phyloP scores from a whole-genome alignment of 345 rosid species.

The Pistacia vera region DNA sequence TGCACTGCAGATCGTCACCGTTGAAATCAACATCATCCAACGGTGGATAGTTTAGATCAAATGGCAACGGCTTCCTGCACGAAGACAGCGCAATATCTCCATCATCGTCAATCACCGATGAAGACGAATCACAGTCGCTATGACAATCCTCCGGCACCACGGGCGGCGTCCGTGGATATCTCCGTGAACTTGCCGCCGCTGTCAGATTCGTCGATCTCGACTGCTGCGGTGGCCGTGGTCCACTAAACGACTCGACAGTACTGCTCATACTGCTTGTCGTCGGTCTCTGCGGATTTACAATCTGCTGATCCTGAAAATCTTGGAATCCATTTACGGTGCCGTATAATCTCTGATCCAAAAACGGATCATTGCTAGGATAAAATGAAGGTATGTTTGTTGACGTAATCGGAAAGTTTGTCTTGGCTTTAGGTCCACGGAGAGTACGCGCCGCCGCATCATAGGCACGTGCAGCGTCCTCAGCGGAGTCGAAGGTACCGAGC shows the following conservation, averaged over 20 bases:
- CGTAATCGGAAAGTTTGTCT: slow-evolving; percentile 67
- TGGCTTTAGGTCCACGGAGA: slow-evolving; percentile 90
- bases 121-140: slow-evolving; percentile 94
- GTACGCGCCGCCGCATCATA: slow-evolving; percentile 82
- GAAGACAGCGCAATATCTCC: slow-evolving; percentile 55
- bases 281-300: slow-evolving; percentile 60
- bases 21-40: slow-evolving; percentile 60
- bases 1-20: slow-evolving; percentile 77
- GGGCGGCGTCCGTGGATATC: slow-evolving; percentile 67
- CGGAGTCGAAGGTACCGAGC: slow-evolving; percentile 95
- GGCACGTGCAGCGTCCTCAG: slow-evolving; percentile 89
- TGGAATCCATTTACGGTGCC: slow-evolving; percentile 33
- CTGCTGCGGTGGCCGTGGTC: slow-evolving; percentile 53
- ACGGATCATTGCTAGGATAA: slow-evolving; percentile 31
- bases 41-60: slow-evolving; percentile 94
- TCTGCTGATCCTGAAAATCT: slow-evolving; percentile 28
- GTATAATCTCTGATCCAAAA: slow-evolving; percentile 52
- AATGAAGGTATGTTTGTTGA: slow-evolving; percentile 22
- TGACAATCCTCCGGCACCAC: slow-evolving; percentile 79
- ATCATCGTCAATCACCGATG: slow-evolving; percentile 73
- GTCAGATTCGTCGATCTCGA: slow-evolving; percentile 17
- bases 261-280: slow-evolving; percentile 91
- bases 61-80: slow-evolving; percentile 48
- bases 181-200: slow-evolving; percentile 24
- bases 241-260: slow-evolving; percentile 92